Evolutionary conservation across 2,329 filamentous ascomycete genomes (phyloP).

Genomic region (Aureobasidium sp.): DNA sequence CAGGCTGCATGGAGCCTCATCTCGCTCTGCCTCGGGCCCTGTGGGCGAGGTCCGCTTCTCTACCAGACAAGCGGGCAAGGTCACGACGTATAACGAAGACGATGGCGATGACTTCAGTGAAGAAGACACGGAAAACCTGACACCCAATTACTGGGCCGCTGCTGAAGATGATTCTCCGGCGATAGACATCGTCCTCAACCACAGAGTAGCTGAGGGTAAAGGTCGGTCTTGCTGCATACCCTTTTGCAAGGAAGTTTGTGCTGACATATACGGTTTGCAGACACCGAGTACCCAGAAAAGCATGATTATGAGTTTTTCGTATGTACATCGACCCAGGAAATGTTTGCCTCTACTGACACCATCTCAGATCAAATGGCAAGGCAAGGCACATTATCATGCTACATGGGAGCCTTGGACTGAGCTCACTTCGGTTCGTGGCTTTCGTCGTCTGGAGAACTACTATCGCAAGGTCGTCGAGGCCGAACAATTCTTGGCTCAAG

Average conservation of each 20-base stretch:
- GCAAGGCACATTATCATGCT: constrained; percentile 87
- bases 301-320: constrained; percentile 78
- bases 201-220: constrained; percentile 64
- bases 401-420: constrained; percentile 82
- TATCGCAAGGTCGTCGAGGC: constrained; percentile 74
- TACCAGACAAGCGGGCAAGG: constrained; percentile 71
- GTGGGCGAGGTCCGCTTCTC: constrained; percentile 81
- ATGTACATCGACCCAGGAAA: constrained; percentile 22
- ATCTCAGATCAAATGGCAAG: constrained; percentile 88
- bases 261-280: constrained; percentile 17
- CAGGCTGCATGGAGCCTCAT: constrained; percentile 57
- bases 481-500: constrained; percentile 70
- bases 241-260: background rate
- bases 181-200: constrained; percentile 85
- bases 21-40: constrained; percentile 55
- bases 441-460: constrained; percentile 90
- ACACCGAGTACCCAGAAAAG: constrained; percentile 42
- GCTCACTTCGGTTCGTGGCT: constrained; percentile 71
- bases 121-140: constrained; percentile 55
- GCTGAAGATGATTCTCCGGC: constrained; percentile 74
- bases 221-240: constrained; percentile 24
- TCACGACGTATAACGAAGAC: constrained; percentile 63
- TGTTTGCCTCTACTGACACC: constrained; percentile 21
- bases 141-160: constrained; percentile 63
- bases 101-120: constrained; percentile 52